phyloP scores from a whole-genome alignment of 106 monocot species.

The Dendrobium nobile region DNA sequence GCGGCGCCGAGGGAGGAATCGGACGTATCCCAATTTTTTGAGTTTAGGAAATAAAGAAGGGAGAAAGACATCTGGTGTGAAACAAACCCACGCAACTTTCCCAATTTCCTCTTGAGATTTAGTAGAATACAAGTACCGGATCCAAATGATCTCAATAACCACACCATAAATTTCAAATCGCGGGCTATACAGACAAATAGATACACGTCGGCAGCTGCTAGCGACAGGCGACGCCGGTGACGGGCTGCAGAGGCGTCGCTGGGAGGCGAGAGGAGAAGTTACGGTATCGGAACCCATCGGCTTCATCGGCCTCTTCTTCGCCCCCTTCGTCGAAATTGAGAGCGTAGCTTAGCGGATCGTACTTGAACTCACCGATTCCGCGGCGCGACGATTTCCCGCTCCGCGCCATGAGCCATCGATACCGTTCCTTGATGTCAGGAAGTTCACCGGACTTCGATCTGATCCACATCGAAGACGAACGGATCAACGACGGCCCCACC shows the following conservation, averaged over 20 bases:
- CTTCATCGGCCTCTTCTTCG: not conserved
- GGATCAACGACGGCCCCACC: conserved; percentile 22
- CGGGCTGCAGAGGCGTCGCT: not conserved
- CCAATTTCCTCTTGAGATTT: not conserved
- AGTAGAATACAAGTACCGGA: not conserved
- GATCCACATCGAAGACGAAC: conserved; percentile 45
- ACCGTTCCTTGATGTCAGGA: conserved; percentile 32
- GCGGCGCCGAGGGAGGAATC: too few species aligned
- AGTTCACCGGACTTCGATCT: conserved; percentile 32
- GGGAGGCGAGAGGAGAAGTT: conserved; percentile 7
- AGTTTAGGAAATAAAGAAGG: not conserved
- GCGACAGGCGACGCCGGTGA: not conserved
- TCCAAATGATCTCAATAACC: not conserved
- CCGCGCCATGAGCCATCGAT: conserved; percentile 12
- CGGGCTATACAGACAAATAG: not conserved
- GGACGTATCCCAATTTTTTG: too few species aligned
- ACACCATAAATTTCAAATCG: not conserved
- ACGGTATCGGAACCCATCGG: not conserved
- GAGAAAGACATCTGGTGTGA: not conserved
- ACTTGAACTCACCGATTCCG: not conserved
- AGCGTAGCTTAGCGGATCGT: conserved; percentile 4
- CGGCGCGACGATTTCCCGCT: conserved; percentile 7
- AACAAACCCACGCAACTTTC: too few species aligned
- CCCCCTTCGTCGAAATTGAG: conserved; percentile 8
- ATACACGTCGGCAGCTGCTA: not conserved